A percentile compares a stretch with the other conserved stretches of the same genome.
Conservation (phyloP, 106 monocot genomes). For the Alisma plantagoaquatica region DNA sequence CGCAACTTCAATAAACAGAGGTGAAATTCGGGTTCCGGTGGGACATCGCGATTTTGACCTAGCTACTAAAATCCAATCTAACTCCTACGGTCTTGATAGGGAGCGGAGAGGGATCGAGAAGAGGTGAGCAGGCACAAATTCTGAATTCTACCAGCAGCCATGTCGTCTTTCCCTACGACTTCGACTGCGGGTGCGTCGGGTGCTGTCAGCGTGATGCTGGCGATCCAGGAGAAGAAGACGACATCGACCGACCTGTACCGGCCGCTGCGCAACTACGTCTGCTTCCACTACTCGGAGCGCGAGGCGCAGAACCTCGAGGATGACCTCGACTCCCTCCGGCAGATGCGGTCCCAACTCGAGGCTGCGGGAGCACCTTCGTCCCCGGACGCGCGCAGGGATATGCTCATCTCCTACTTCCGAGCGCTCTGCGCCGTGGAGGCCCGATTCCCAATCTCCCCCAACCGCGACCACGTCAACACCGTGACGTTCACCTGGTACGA, state of each 20-base stretch:
- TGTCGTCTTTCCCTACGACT: not conserved
- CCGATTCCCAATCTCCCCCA: slow-evolving; percentile 47
- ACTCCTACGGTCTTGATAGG: too few species aligned
- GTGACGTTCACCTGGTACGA: slow-evolving; percentile 82
- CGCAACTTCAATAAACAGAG: too few species aligned
- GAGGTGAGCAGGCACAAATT: too few species aligned
- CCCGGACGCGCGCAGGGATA: slow-evolving; percentile 41
- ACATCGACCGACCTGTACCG: slow-evolving; percentile 34
- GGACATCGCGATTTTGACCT: too few species aligned
- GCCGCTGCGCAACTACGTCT: slow-evolving; percentile 32
- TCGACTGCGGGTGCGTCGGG: not conserved
- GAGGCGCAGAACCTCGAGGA: slow-evolving; percentile 24
- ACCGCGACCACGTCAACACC: slow-evolving; percentile 24
- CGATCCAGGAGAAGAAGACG: slow-evolving; percentile 66
- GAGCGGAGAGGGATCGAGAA: too few species aligned
- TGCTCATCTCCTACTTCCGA: slow-evolving; percentile 50
- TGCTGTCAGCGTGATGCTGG: slow-evolving; percentile 34
- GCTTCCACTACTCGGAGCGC: slow-evolving; percentile 20
- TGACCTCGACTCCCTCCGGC: slow-evolving; percentile 16
- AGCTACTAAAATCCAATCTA: too few species aligned
- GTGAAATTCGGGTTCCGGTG: too few species aligned
- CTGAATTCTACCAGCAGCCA: too few species aligned
- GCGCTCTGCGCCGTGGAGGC: slow-evolving; percentile 49
- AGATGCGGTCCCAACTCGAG: slow-evolving; percentile 18
- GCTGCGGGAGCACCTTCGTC: slow-evolving; percentile 3